Percentiles rank a stretch among this genome's conserved stretches.
Evolutionary conservation across 306 rosid species (phyloP).

Genomic region (Vachellia pachyceras): DNA sequence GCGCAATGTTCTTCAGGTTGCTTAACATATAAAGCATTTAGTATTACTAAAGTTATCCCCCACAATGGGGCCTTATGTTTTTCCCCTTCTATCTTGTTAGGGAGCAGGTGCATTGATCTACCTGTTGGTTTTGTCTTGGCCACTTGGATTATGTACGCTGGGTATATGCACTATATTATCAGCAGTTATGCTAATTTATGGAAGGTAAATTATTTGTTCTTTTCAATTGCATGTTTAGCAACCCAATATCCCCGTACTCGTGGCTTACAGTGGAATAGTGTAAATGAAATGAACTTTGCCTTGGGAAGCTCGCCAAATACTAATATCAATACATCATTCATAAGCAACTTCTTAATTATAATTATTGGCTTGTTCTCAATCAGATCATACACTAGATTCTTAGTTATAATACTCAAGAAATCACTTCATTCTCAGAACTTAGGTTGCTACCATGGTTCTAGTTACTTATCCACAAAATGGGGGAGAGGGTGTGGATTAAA

Average conservation of each 20-base stretch:
- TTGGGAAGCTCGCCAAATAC: constrained; percentile 13
- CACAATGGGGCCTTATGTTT: constrained; percentile 33
- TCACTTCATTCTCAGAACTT: constrained; percentile 10
- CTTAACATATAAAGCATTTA: constrained; percentile 31
- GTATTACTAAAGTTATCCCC: constrained; percentile 18
- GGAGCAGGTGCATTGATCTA: constrained; percentile 85
- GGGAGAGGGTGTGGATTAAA: constrained; percentile 5
- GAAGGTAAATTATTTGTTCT: constrained; percentile 60
- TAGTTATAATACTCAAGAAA: constrained; percentile 18
- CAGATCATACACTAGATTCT: constrained; percentile 20
- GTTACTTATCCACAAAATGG: background rate
- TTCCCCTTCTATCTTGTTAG: constrained; percentile 48
- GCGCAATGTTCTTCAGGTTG: constrained; percentile 89
- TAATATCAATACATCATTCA: constrained; percentile 8
- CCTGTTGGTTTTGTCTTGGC: constrained; percentile 83
- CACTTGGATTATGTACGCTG: constrained; percentile 88
- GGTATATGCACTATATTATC: constrained; percentile 71
- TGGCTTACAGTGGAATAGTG: constrained; percentile 12
- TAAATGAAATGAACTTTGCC: background rate
- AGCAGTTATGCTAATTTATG: constrained; percentile 78
- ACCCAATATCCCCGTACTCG: constrained; percentile 21
- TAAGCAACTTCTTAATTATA: constrained; percentile 26
- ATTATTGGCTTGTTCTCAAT: constrained; percentile 25
- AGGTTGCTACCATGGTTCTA: constrained; percentile 15
- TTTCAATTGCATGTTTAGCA: constrained; percentile 35